These are phyloP conservation scores for Boletus sensibilis DNA, from an alignment of 768 basidiomycete genomes.

Conservation along the genomic window DNA sequence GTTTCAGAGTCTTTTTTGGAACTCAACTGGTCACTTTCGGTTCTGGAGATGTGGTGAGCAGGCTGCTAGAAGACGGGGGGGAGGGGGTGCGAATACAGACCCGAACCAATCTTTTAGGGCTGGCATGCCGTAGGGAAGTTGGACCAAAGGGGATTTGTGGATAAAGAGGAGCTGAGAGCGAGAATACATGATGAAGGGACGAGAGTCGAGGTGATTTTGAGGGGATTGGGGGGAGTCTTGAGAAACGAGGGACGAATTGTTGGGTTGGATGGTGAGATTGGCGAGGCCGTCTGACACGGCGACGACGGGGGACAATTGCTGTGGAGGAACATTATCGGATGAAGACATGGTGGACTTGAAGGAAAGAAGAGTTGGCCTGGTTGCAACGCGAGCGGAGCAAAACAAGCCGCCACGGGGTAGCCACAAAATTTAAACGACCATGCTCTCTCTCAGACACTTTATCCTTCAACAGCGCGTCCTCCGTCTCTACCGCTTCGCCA, in stretches of 20 bases:
- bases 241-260: slow-evolving; percentile 6
- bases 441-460: slow-evolving; percentile 68
- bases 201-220: slow-evolving; percentile 26
- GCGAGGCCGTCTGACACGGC: slow-evolving; percentile 33
- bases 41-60: slow-evolving; percentile 35
- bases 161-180: slow-evolving; percentile 67
- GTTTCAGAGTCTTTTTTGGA: slow-evolving; percentile 63
- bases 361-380: slow-evolving; percentile 8
- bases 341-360: slow-evolving; percentile 35
- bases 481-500: slow-evolving; percentile 61
- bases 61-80: slow-evolving; percentile 5
- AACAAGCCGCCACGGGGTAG: slow-evolving; percentile 10
- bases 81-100: slow-evolving; percentile 42
- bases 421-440: slow-evolving; percentile 16
- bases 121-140: slow-evolving; percentile 73
- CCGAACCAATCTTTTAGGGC: slow-evolving; percentile 86
- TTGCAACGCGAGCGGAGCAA: slow-evolving; percentile 17
- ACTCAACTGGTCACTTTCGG: slow-evolving; percentile 44
- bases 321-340: slow-evolving; percentile 21
- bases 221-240: slow-evolving; percentile 9
- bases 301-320: slow-evolving; percentile 24
- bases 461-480: slow-evolving; percentile 63
- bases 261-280: slow-evolving; percentile 31
- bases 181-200: slow-evolving; percentile 64
- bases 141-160: slow-evolving; percentile 72